Conservation (phyloP, 148 eudicot genomes). For the Euryodendron excelsum region DNA sequence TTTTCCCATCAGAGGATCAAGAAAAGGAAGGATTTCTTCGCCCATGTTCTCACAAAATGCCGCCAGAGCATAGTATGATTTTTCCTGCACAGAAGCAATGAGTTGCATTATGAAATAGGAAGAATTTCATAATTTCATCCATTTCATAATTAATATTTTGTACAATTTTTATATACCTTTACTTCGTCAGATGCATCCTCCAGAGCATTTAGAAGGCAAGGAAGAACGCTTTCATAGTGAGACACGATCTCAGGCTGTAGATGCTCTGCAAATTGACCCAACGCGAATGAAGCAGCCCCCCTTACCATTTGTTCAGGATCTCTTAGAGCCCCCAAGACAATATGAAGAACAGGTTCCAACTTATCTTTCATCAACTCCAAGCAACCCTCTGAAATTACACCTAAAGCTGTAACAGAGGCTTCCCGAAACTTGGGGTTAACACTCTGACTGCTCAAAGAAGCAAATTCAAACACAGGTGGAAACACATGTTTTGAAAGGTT, state of each 20-base stretch:
- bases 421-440: constrained; percentile 82
- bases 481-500: constrained; percentile 81
- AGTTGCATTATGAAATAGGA: constrained; percentile 6
- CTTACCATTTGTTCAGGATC: constrained; percentile 96
- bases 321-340: constrained; percentile 86
- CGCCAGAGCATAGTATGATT: constrained; percentile 96
- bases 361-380: constrained; percentile 70
- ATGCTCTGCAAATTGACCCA: constrained; percentile 94
- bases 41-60: constrained; percentile 98
- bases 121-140: constrained; percentile 9
- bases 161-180: constrained; percentile 48
- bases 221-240: constrained; percentile 85
- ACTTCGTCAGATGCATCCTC: constrained; percentile 94
- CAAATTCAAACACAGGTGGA: constrained; percentile 76
- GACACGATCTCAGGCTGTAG: constrained; percentile 93
- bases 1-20: constrained; percentile 88
- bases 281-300: constrained; percentile 94
- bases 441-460: constrained; percentile 71
- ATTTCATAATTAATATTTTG: not conserved
- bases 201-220: constrained; percentile 76
- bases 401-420: constrained; percentile 87
- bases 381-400: constrained; percentile 90
- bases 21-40: constrained; percentile 83
- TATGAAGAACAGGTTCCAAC: constrained; percentile 69
- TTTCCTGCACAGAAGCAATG: constrained; percentile 55